Conservation (phyloP, 116 monocot species). For the Papilionanthe hybrid region DNA sequence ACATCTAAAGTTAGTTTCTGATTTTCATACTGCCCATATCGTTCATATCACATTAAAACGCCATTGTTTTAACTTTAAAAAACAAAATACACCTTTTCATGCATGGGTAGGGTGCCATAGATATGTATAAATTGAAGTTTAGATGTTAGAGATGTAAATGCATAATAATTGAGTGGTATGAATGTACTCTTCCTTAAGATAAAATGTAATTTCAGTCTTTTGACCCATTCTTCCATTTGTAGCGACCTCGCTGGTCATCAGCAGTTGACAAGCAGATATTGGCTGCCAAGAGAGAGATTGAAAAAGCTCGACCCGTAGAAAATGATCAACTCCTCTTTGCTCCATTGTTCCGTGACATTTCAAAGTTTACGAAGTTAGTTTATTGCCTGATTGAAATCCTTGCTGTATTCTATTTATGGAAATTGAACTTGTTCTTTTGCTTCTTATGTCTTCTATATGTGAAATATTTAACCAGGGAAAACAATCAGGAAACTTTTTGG, state of each 20-base stretch:
- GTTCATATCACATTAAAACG: no score
- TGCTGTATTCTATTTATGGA: neutral
- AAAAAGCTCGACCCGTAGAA: slow-evolving; percentile 36
- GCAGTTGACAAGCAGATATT: slow-evolving; percentile 28
- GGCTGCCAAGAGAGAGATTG: slow-evolving; percentile 35
- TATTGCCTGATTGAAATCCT: neutral
- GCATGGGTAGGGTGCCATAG: no score
- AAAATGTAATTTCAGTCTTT: neutral
- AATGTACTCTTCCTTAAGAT: neutral
- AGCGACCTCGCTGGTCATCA: slow-evolving; percentile 49
- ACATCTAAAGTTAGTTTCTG: no score
- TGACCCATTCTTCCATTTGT: slow-evolving; percentile 6
- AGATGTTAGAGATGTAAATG: no score
- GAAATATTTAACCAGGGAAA: neutral
- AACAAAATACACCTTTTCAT: no score
- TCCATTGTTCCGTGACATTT: slow-evolving; percentile 40
- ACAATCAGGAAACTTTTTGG: neutral
- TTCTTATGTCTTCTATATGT: neutral
- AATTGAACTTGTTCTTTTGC: neutral
- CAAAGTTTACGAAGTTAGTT: slow-evolving; percentile 45
- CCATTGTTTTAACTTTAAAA: no score
- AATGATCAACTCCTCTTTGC: slow-evolving; percentile 32
- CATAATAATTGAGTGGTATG: no score
- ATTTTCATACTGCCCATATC: no score
- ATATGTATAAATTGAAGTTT: no score